Conservation (phyloP, 345 rosid genomes). For the Camelina sativa region DNA sequence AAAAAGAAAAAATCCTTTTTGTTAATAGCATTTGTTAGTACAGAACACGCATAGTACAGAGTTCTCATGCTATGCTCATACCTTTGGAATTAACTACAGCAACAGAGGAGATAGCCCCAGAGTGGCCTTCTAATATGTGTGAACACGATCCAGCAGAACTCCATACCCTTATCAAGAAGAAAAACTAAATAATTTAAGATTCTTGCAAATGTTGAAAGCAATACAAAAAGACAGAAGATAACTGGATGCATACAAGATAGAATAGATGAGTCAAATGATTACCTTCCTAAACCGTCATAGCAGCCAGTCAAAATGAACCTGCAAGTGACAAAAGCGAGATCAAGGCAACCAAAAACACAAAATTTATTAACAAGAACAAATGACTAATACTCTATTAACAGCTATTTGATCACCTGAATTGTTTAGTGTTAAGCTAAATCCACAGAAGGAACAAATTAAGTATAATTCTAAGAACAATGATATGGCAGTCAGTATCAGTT, state of each 20-base stretch:
- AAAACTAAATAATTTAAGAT: background rate
- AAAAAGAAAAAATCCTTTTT: background rate
- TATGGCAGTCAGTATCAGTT: background rate
- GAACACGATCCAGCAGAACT: slow-evolving; percentile 72
- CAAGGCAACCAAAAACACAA: slow-evolving; percentile 12
- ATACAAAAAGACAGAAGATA: background rate
- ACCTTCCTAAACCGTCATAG: slow-evolving; percentile 89
- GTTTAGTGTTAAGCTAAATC: background rate
- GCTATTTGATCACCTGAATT: slow-evolving; percentile 8
- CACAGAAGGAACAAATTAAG: background rate
- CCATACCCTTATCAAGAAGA: slow-evolving; percentile 64
- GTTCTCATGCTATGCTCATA: slow-evolving; percentile 39
- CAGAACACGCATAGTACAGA: background rate
- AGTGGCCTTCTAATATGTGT: slow-evolving; percentile 84
- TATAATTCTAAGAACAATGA: background rate
- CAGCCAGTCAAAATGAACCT: slow-evolving; percentile 91
- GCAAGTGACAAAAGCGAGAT: slow-evolving; percentile 46
- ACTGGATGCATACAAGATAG: slow-evolving; percentile 3
- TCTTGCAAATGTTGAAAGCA: slow-evolving; percentile 28
- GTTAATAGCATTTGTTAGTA: slow-evolving; percentile 2
- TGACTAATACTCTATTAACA: background rate
- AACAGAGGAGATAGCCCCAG: slow-evolving; percentile 74
- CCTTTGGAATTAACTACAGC: slow-evolving; percentile 60
- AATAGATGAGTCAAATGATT: slow-evolving; percentile 13
- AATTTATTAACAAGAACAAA: background rate